Base-by-base conservation (phyloP, 1,139 yeast genomes). In the Sugiyamaella xylanicola region DNA sequence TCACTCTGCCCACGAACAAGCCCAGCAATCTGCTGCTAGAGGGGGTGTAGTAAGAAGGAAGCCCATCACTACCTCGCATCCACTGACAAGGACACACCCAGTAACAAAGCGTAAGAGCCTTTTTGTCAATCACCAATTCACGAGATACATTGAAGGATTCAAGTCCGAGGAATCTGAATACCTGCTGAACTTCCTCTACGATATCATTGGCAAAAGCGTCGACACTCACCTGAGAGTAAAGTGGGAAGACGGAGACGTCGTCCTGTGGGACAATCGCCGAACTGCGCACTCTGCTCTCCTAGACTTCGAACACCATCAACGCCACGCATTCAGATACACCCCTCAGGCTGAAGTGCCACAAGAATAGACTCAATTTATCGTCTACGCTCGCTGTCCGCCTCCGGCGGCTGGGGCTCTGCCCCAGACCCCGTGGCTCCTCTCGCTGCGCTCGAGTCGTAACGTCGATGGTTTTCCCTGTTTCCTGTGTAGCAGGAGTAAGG, bases 221-320 rank as follows among this genome's bases (percentile, higher is more conserved):
- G 86, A 82, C 64, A 74, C 81, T 62, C 85, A 81, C 59, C 75
- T 79, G 60, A 74, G 86, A 66, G 84, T 80, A 13, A 76, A 72
- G 61, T 82, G 85, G 84, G 83, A 80, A 63, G 79, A 79, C 50
- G 78, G 77, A 40, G 72, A 84, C 17, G 83, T 82, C 40, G 83
- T 80, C 16, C 75, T 81, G 48, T 82, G 89, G 87, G 91, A 85
- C 65, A 85, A 85, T 71, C 77, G 91, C 69, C 73, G 85, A 63
- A 81, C 82, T 32, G 71, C 78, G 42, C 91, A 85, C 68, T 74
- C 86, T 21, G 89, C 90, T 16, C 46, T 82, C 44, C 74, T 81
- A 54, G 90, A 85, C 68, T 84, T 85, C 84, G 81, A 76, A 16
- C 72, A 77, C 20, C 56, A 55, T 7, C 49, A 62, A 32, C 59